Percentiles rank a stretch among this genome's conserved stretches.
These are phyloP conservation scores for Clarireedia homoeocarpa DNA, from an alignment of 2,329 filamentous ascomycete species.

Conservation along the genomic window DNA sequence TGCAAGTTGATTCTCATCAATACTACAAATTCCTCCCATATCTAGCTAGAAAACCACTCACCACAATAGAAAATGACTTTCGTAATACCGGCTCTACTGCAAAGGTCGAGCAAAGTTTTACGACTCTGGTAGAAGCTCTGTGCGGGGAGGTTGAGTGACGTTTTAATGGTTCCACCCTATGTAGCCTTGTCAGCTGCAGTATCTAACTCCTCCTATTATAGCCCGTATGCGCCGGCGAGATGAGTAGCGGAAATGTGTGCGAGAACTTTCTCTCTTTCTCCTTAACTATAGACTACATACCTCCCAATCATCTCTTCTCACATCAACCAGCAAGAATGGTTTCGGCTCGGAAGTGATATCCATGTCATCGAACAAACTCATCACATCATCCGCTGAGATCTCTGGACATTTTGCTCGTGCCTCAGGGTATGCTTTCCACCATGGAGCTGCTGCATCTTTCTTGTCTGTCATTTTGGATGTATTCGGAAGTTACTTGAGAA, in stretches of 20 bases:
- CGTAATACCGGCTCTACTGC: constrained; percentile 40
- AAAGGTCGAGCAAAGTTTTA: constrained; percentile 40
- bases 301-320: constrained; percentile 45
- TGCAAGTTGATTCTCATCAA: constrained; percentile 20
- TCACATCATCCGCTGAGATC: constrained; percentile 35
- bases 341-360: constrained; percentile 26
- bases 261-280: too few species aligned
- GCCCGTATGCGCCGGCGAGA: too few species aligned
- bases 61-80: constrained; percentile 50
- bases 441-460: constrained; percentile 9
- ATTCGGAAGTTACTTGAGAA: background rate
- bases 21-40: background rate
- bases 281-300: constrained; percentile 19
- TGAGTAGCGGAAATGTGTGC: too few species aligned
- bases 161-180: constrained; percentile 51
- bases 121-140: constrained; percentile 46
- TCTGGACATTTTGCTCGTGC: constrained; percentile 33
- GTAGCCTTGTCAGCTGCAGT: background rate
- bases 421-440: constrained; percentile 33
- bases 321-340: constrained; percentile 43
- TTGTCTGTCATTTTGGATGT: constrained; percentile 3
- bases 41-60: constrained; percentile 23
- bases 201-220: too few species aligned
- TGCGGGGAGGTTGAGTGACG: constrained; percentile 50
- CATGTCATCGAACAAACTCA: constrained; percentile 34